phyloP scores from a whole-genome alignment of 2,329 filamentous ascomycete species.

The Colletotrichum aenigma region DNA sequence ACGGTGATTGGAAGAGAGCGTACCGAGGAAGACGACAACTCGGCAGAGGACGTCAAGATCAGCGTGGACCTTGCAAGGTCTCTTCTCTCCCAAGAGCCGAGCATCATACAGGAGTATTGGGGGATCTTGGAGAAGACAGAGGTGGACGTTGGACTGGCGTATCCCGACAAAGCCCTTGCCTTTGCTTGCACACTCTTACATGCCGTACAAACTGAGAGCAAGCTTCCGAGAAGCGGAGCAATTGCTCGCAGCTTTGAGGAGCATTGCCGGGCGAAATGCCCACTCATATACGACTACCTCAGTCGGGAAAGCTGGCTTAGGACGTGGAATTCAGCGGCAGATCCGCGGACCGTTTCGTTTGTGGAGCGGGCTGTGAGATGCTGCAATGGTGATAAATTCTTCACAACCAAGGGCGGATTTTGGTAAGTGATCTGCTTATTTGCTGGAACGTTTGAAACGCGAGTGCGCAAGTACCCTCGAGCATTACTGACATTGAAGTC shows the following conservation, averaged over 20 bases:
- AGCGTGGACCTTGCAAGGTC: not conserved
- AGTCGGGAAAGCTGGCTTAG: not conserved
- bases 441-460: not conserved
- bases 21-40: not conserved
- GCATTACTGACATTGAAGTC: not conserved
- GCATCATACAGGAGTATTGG: not conserved
- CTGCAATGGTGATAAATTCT: not conserved
- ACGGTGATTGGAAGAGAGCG: not conserved
- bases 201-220: not conserved
- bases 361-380: not conserved
- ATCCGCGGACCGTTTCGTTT: not conserved
- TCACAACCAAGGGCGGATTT: not conserved
- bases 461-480: not conserved
- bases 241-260: not conserved
- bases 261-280: not conserved
- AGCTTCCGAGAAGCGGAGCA: not conserved
- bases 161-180: not conserved
- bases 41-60: not conserved
- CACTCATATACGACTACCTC: not conserved
- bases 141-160: not conserved
- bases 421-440: not conserved
- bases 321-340: not conserved
- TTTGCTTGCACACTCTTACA: not conserved
- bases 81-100: not conserved
- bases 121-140: not conserved